Percentiles rank a stretch among this genome's conserved stretches.
phyloP scores from a whole-genome alignment of 768 basidiomycete genomes.

The Mycena amicta region DNA sequence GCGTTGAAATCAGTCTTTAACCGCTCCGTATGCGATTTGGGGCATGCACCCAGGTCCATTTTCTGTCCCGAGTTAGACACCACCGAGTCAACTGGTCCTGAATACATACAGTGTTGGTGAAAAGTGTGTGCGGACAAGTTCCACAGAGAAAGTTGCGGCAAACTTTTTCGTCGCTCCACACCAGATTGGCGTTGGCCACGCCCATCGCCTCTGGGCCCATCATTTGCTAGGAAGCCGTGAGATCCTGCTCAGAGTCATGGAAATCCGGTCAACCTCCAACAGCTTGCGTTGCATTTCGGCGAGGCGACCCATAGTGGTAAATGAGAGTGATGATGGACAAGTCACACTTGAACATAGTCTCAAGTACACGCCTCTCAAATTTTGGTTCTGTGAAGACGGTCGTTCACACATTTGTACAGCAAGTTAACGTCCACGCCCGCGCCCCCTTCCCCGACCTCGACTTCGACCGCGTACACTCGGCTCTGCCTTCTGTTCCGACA shows the following conservation, averaged over 20 bases:
- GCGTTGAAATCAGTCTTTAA: conserved; percentile 88
- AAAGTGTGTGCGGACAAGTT: conserved; percentile 96
- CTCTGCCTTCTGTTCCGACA: no score
- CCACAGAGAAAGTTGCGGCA: conserved; percentile 98
- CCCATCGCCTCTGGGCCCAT: conserved; percentile 99
- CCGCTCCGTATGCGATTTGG: conserved; percentile 93
- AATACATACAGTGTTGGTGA: conserved; percentile 90
- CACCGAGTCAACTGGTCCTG: no score
- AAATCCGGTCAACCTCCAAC: conserved; percentile 41
- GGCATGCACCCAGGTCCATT: conserved; percentile 99
- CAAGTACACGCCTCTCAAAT: no score
- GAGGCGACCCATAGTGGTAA: conserved; percentile 79
- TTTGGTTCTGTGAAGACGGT: no score
- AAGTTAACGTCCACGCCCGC: conserved; percentile 38
- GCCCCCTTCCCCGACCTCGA: conserved; percentile 40
- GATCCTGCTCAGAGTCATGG: conserved; percentile 45
- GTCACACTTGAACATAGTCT: conserved; percentile 22
- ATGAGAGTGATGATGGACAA: conserved; percentile 4
- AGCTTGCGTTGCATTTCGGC: conserved; percentile 99
- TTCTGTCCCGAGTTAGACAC: no score
- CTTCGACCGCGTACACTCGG: conserved; percentile 46
- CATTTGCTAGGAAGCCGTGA: conserved; percentile 78
- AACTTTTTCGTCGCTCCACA: conserved; percentile 96
- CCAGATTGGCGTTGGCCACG: conserved; percentile 86
- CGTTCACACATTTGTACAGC: no score